Evolutionary conservation across 2,329 filamentous ascomycete species (phyloP).

Genomic region (Aspergillus sp.): DNA sequence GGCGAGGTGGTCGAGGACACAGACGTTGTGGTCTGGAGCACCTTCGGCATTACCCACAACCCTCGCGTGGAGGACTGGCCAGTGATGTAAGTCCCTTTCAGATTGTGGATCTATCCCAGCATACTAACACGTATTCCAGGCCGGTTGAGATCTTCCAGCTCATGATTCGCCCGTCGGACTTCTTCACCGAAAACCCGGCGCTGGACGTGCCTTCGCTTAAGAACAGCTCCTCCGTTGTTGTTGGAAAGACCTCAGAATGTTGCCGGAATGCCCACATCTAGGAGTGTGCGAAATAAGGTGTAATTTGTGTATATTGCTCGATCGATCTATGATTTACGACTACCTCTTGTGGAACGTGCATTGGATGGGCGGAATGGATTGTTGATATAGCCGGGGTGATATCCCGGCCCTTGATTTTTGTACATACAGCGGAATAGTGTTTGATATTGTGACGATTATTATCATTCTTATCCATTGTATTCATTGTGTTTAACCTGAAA

Average conservation of each 20-base stretch:
- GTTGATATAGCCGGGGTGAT: no score
- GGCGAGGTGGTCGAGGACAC: conserved; percentile 36
- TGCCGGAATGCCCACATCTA: conserved; percentile 33
- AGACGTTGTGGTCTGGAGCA: conserved; percentile 46
- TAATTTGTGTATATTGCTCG: background rate
- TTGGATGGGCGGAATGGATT: background rate
- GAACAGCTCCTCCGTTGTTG: conserved; percentile 32
- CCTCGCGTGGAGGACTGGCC: conserved; percentile 46
- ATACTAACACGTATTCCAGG: conserved; percentile 20
- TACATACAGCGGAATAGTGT: no score
- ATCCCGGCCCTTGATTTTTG: no score
- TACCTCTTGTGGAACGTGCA: conserved; percentile 1
- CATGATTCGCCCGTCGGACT: conserved; percentile 51
- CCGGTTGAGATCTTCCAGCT: conserved; percentile 39
- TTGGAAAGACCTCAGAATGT: conserved; percentile 25
- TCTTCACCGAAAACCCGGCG: conserved; percentile 54
- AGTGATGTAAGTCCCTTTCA: conserved; percentile 34
- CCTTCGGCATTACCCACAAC: conserved; percentile 47
- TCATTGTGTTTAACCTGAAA: no score
- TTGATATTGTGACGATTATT: no score
- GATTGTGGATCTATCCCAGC: background rate
- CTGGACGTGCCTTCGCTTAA: conserved; percentile 52
- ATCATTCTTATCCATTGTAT: no score
- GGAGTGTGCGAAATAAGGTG: background rate
- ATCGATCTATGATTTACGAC: background rate